Conservation (phyloP, 495 filamentous ascomycete species). For the Podospora pseudopauciseta region DNA sequence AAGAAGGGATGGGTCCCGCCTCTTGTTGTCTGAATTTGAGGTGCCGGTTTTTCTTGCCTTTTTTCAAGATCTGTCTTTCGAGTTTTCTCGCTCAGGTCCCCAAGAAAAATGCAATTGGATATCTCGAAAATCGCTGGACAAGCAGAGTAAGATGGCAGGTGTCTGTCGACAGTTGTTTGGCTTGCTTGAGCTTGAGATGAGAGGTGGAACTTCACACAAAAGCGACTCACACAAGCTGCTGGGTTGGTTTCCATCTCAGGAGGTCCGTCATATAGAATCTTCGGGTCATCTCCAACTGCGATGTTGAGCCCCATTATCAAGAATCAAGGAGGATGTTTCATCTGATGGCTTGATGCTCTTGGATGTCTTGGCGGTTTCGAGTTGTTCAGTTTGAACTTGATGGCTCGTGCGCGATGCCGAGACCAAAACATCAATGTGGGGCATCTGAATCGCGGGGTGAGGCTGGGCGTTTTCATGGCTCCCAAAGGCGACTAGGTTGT, state of each 20-base stretch:
- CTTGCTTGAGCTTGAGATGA: no score
- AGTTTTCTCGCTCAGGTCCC: no score
- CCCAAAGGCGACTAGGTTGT: neutral
- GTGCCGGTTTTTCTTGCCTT: neutral
- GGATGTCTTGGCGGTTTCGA: conserved; percentile 11
- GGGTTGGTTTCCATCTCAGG: neutral
- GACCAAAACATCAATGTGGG: neutral
- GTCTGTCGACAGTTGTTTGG: no score
- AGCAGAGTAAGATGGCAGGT: no score
- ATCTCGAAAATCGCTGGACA: no score
- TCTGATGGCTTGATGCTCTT: neutral
- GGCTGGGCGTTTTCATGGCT: conserved; percentile 5
- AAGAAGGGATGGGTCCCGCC: neutral
- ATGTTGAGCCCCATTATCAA: neutral
- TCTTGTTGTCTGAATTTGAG: neutral
- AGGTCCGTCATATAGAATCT: neutral
- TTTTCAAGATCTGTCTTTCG: neutral
- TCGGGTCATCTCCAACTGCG: neutral
- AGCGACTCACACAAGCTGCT: no score
- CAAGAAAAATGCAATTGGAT: no score
- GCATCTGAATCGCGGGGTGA: conserved; percentile 14
- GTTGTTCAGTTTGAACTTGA: neutral
- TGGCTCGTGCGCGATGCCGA: conserved; percentile 10
- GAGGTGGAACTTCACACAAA: no score
- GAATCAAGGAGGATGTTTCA: neutral